Evolutionary conservation across 108 stramenopile species (phyloP), one percentile per base, ranked within the genome.

Genomic region (Hondaea fermentalgiana): DNA sequence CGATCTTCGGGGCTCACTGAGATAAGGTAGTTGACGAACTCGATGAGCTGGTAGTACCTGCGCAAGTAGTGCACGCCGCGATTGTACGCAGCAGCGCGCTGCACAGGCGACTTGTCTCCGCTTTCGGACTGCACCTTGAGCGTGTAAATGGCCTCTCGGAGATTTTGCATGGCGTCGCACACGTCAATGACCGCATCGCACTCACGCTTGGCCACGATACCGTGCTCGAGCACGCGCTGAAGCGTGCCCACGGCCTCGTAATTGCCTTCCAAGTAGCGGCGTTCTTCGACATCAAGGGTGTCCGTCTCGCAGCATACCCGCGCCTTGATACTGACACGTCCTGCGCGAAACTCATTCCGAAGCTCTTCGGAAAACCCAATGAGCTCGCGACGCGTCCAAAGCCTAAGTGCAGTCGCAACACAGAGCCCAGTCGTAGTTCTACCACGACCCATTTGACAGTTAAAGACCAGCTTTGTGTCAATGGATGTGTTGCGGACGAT

Each of bases 41-140:
- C 76, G 28, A 83, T 83, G 76, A 83, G 76, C 76, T 83, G 76
- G 76, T 83, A 83, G 51, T 83, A 83, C 49, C 76, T 12, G 51
- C 76, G 76, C 6, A 83, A 35, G 51, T 83, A 83, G 23, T 83
- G 76, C 19, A 83, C 76, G 19, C 76, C 76, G 3, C 76, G 76
- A 23, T 83, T 83, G 49, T 53, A 23, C 10, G 76, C 76, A n/a
- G 76, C 76, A 35, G 76, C 76, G 3, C 76, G 45, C 51, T 83
- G 76, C 76, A 83, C 51, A 2, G 76, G 76, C 6, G 76, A 53
- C 51, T 83, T 83, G n/a, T 83, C 76, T 12, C 10, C 51, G 51
- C 51, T 83, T 23, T 47, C 51, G 19, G 76, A 83, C 12, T 53
- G 49, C 16, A 53, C 76, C 51, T 53, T 83, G n/a, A 83, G 51